phyloP scores from a whole-genome alignment of 2,329 filamentous ascomycete genomes.

The Chaetothyriales sp. region DNA sequence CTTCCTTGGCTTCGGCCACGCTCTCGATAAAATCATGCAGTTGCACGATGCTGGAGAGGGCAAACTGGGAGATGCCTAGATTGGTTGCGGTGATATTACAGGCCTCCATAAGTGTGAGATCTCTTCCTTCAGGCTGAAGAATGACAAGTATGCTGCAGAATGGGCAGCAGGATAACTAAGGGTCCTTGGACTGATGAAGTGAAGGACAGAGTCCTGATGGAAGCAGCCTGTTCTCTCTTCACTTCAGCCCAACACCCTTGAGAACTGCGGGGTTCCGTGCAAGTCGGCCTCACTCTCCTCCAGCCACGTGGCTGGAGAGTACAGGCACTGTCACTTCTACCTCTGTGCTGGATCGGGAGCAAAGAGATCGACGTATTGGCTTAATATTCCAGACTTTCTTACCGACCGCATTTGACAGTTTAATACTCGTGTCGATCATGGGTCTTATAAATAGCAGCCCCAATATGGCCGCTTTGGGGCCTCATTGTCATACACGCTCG shows the following conservation, averaged over 20 bases:
- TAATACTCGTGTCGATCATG: background rate
- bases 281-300: background rate
- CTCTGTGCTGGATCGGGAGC: background rate
- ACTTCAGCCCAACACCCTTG: background rate
- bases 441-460: background rate
- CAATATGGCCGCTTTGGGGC: background rate
- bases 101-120: conserved; percentile 3
- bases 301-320: background rate
- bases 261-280: background rate
- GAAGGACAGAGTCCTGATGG: background rate
- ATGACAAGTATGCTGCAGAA: background rate
- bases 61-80: conserved; percentile 5
- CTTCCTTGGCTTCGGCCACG: conserved; percentile 6
- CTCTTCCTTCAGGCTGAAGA: background rate
- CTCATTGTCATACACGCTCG: background rate
- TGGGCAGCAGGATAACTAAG: background rate
- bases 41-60: conserved; percentile 5
- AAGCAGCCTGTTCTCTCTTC: background rate
- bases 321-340: background rate
- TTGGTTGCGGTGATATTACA: conserved; percentile 5
- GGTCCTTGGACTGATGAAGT: background rate
- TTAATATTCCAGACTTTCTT: background rate
- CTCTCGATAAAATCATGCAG: conserved; percentile 3
- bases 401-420: background rate
- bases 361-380: background rate